Conservation (phyloP, 495 filamentous ascomycete genomes). For the Neurospora sp. region DNA sequence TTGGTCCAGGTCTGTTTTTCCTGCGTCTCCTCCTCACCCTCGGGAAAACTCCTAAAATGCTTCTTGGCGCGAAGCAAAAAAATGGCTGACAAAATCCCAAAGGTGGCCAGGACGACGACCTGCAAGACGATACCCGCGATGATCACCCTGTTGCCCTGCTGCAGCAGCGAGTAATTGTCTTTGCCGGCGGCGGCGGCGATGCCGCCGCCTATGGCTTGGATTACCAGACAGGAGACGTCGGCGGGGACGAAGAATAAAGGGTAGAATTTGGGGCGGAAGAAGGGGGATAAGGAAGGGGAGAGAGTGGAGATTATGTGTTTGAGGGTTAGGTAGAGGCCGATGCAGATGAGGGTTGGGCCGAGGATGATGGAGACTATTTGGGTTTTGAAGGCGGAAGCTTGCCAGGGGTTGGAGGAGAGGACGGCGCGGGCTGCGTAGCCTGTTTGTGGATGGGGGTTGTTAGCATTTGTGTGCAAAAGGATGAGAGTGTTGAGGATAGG, state of each 20-base stretch:
- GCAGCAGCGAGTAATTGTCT: conserved; percentile 23
- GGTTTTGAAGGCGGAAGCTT: conserved; percentile 46
- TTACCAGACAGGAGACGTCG: conserved; percentile 51
- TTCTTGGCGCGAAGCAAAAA: conserved; percentile 34
- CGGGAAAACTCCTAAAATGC: conserved; percentile 17
- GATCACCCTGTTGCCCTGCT: conserved; percentile 52
- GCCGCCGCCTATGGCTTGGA: conserved; percentile 58
- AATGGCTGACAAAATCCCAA: conserved; percentile 37
- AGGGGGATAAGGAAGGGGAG: not conserved
- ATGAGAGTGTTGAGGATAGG: too few species aligned
- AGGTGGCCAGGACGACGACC: conserved; percentile 50
- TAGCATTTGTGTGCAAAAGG: too few species aligned
- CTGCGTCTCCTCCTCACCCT: conserved; percentile 10
- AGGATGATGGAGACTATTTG: conserved; percentile 61
- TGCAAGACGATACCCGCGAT: conserved; percentile 64
- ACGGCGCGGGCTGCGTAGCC: conserved; percentile 54
- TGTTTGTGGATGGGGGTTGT: not conserved
- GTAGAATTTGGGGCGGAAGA: conserved; percentile 50
- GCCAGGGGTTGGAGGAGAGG: conserved; percentile 52
- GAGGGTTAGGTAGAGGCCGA: conserved; percentile 56
- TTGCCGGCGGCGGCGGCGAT: conserved; percentile 43
- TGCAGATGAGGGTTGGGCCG: conserved; percentile 54
- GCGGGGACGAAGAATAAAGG: conserved; percentile 56
- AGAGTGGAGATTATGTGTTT: conserved; percentile 36
- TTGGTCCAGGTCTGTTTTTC: conserved; percentile 14